Base-by-base conservation (phyloP, 2,329 filamentous ascomycete species). In the Volutella citrinella region DNA sequence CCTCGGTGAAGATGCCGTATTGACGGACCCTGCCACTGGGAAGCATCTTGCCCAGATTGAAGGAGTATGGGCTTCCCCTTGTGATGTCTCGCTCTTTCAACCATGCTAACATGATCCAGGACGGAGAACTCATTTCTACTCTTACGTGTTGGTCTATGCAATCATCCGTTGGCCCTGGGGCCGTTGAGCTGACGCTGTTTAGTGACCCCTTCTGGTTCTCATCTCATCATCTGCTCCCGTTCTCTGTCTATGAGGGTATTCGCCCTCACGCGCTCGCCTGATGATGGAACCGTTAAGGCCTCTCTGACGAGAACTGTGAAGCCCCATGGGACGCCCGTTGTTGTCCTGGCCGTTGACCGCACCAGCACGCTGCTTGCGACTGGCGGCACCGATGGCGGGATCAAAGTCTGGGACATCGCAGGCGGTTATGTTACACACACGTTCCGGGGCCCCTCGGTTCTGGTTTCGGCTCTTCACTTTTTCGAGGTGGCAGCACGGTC, bases 241-340 rank as follows among this genome's bases (percentile, higher is more conserved):
- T 97, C 91, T n/a, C 73, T 96, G 34, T 90, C 89, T 7, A 94
- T 97, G 89, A 84, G 87, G 56, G 89, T 97, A 47, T 97, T 87
- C 65, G 67, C 83, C 13, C 71, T 98, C 17, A 73, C 74, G 32
- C 68, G 72, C 17, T 77, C 78, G 14, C 68, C 69, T 18, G 70
- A 76, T 14, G 70, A 76, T 22, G 70, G 70, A 28, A 63, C 69
- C 5, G 72, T 90, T 42, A 76, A 82, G 33, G 64, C 81, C 14
- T 79, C 82, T 30, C 78, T 94, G 12, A 60, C 86, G 12, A 80
- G 89, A 51, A 90, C 87, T 4, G 64, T 96, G 19, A 96, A 95
- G 60, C 89, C 93, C 7, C 93, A 97, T 57, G 76, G 80, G 0
- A 90, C 91, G 4, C 93, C 94, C 1, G 89, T 97, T 3, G 82